Base-by-base conservation (phyloP, 23 red algal species). In the Chondrus crispus region DNA sequence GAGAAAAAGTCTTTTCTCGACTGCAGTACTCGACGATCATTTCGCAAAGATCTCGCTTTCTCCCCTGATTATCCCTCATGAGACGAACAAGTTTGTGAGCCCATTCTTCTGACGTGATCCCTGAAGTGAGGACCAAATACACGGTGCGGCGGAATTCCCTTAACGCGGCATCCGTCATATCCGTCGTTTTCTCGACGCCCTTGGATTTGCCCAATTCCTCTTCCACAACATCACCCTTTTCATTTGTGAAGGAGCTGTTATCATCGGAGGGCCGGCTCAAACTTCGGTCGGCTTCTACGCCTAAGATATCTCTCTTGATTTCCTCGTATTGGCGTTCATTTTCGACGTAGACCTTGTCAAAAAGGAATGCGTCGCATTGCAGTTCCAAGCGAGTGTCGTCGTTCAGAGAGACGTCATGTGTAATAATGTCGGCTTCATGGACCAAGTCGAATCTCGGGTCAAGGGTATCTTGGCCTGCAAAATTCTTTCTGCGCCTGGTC, bases 11-110 rank as follows among this genome's bases (percentile, higher is more conserved):
- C 30, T 88, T 86, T 51, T 98, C 96, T 68, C 95, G 91, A 75
- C 82, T 89, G 79, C 96, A 98, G 72, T 85, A 97, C 54, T 97
- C 95, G 39, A 93, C 50, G 44, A 97, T 88, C 95, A 97, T 97
- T 47, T 53, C 53, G 71, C 88, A 93, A 50, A 97, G 73, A 45
- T 97, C 90, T 77, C 46, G 50, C 51, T 98, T 88, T 8, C 50
- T 46, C 5, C 90, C 83, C 20, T 60, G 52, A 42, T 98, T 64
- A 1, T 54, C 62, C 14, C 74, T 66, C 91, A 98, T 98, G 41
- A 98, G 84, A 37, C 74, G 39, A 39, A 95, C 62, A 46, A 98
- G 32, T 62, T 94, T 95, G 80, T 98, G 96, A 20, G 96, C 96
- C 13, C 70, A 89, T 70, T 98, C 96, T 58, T 98, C 96, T 57